Evolutionary conservation across 2,329 filamentous ascomycete species (phyloP).

Genomic region (Talaromyces sp.): DNA sequence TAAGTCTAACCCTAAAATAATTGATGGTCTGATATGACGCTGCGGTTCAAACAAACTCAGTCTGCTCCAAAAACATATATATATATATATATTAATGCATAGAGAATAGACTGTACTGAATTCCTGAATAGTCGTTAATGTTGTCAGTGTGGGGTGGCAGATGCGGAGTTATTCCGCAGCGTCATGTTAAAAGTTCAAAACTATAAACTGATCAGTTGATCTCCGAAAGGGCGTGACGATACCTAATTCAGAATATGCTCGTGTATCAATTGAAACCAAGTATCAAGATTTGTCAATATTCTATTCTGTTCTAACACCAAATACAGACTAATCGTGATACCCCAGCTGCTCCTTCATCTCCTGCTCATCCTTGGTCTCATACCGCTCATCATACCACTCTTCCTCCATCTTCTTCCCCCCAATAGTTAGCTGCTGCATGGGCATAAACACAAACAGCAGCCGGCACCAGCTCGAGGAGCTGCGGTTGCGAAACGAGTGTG

Average conservation of each 20-base stretch:
- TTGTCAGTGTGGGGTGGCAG: too few species aligned
- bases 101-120: too few species aligned
- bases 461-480: constrained; percentile 25
- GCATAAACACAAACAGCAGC: constrained; percentile 29
- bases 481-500: constrained; percentile 27
- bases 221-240: neutral
- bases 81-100: too few species aligned
- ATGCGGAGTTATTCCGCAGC: neutral
- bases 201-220: neutral
- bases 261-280: neutral
- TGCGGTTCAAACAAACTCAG: too few species aligned
- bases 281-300: neutral
- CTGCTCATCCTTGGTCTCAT: constrained; percentile 14
- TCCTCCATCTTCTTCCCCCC: constrained; percentile 53
- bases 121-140: too few species aligned
- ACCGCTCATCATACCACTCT: constrained; percentile 25
- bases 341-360: constrained; percentile 25
- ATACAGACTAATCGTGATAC: constrained; percentile 1
- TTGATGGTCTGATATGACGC: too few species aligned
- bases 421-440: constrained; percentile 27
- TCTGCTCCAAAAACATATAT: too few species aligned
- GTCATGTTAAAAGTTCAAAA: neutral
- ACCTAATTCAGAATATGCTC: neutral
- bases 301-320: neutral
- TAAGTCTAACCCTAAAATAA: too few species aligned